Conservation (phyloP, 371 early-diverging fungal genomes). For the Mortierella sp. region DNA sequence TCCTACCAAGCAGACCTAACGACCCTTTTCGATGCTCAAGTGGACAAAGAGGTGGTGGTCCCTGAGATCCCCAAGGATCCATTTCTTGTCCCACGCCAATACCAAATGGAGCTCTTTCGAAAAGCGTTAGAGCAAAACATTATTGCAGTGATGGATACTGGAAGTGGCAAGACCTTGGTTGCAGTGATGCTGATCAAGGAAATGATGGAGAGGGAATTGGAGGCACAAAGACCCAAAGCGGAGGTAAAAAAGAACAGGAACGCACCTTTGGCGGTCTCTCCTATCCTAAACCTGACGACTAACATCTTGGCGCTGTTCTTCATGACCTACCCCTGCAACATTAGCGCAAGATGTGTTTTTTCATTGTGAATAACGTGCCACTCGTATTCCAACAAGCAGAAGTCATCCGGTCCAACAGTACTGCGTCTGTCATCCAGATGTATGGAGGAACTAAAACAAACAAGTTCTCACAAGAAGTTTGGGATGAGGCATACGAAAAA, state of each 20-base stretch:
- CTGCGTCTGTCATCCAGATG: constrained; percentile 65
- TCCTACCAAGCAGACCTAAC: background rate
- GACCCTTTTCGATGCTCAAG: too few relatives aligned
- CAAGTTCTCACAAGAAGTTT: constrained; percentile 66
- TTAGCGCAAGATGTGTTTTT: constrained; percentile 66
- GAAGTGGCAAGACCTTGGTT: constrained; percentile 94
- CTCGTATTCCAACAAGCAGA: constrained; percentile 87
- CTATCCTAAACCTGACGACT: too few relatives aligned
- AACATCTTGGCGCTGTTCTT: too few relatives aligned
- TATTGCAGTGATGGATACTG: constrained; percentile 91
- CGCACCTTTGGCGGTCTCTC: too few relatives aligned
- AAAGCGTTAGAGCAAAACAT: constrained; percentile 77
- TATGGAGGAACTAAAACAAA: constrained; percentile 79
- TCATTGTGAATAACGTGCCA: constrained; percentile 89
- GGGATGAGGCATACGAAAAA: constrained; percentile 66
- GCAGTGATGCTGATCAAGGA: constrained; percentile 87
- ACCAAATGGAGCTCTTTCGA: constrained; percentile 82
- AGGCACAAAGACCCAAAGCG: constrained; percentile 42
- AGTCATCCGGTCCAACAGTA: constrained; percentile 75
- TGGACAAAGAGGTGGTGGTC: background rate
- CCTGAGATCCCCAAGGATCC: constrained; percentile 8
- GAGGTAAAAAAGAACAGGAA: constrained; percentile 44
- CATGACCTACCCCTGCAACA: too few relatives aligned
- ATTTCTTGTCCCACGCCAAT: constrained; percentile 68
- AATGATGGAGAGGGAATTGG: constrained; percentile 58